phyloP scores from a whole-genome alignment of 2,329 filamentous ascomycete species.

The Talaromyces rugulosus region DNA sequence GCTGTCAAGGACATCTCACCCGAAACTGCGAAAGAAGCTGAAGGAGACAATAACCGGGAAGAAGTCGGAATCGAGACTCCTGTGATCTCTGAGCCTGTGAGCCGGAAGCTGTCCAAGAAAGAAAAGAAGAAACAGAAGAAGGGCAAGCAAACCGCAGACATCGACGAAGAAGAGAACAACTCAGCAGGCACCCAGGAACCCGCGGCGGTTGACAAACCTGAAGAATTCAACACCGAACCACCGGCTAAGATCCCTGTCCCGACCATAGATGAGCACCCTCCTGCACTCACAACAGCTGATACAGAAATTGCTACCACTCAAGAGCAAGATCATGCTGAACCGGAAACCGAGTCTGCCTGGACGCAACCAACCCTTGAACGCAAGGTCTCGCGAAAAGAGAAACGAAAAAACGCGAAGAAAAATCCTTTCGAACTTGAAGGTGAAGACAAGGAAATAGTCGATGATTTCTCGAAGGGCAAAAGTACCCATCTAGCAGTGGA shows the following conservation, averaged over 20 bases:
- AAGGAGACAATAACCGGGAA: neutral
- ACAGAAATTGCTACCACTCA: neutral
- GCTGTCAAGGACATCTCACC: neutral
- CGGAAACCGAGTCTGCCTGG: neutral
- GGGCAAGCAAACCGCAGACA: constrained; percentile 12
- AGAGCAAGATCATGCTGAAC: neutral
- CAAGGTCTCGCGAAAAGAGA: constrained; percentile 12
- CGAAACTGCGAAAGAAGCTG: neutral
- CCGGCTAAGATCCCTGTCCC: neutral
- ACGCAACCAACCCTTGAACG: constrained; percentile 4
- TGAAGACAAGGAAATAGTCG: constrained; percentile 1
- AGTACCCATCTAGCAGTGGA: neutral
- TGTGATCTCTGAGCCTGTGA: neutral
- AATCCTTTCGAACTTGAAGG: neutral
- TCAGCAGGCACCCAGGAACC: constrained; percentile 4
- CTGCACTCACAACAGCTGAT: neutral
- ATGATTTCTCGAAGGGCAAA: neutral
- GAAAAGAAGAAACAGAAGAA: constrained; percentile 26
- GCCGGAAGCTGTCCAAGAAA: constrained; percentile 18
- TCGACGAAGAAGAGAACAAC: constrained; percentile 4
- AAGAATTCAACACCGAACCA: neutral
- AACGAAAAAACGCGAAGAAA: constrained; percentile 12
- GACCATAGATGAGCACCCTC: neutral
- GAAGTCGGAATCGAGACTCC: neutral
- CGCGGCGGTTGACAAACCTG: constrained; percentile 6